Evolutionary conservation across 73 alveolate genomes (phyloP), one percentile per base, ranked within the genome.

Genomic region (Paramecium pentaurelia): DNA sequence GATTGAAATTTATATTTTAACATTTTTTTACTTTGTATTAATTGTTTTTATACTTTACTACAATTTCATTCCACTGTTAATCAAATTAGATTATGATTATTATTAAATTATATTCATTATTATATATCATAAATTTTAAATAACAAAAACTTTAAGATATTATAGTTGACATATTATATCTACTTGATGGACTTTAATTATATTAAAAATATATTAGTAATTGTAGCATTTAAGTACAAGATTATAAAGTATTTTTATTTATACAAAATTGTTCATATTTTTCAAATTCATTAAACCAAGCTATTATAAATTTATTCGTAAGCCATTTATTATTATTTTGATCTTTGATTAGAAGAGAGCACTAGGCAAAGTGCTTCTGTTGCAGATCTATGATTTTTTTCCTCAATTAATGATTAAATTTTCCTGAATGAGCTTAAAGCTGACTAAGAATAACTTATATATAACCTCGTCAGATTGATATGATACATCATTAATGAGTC

Each of bases 381-480:
- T 22, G 91, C 91, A 6, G 18, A 60, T 80, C 91, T 80, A 49
- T 80, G 77, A 40, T 80, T 25, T 42, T 47, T 80, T 20, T 80
- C 91, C 14, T 47, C 73, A 0, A 80, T 80, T 11, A 80, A 25
- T 28, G 10, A 80, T 80, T 80, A 27, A 8, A 64, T 80, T 49
- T 80, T 25, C 2, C n/a, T 80, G 1, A 80, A 49, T 1, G 37
- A 44, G 16, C 25, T 10, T n/a, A 45, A 28, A 10, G 58, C 44
- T 10, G 30, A 11, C 91, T 80, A 45, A 27, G 18, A 40, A 75
- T 32, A 45, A 14, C 20, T 38, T n/a, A 36, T 9, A 8, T 80
- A 14, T 44, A 40, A 80, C 91, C 47, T 80, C 58, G 18, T 80
- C 91, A 11, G 20, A 16, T 49, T 80, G 32, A 80, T 27, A 80